Evolutionary conservation across 2,329 filamentous ascomycete species (phyloP), one percentile per base, ranked within the genome.

Genomic region (Tothia fuscella): DNA sequence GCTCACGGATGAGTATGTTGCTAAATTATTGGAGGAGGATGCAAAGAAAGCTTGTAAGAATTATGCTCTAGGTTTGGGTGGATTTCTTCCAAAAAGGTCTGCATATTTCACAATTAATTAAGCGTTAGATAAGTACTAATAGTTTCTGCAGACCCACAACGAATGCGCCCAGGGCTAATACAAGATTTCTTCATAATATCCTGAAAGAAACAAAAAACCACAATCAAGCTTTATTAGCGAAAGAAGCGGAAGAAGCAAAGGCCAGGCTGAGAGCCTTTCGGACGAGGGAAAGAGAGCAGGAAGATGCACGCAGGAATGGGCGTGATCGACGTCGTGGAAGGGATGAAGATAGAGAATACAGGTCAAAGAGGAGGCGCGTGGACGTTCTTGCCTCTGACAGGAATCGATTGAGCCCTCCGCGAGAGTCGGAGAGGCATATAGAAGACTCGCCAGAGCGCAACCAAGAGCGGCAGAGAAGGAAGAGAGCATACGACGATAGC

Each of bases 131-230:
- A n/a, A n/a, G n/a, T n/a, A n/a, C 13, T 17, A n/a, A 30, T 3
- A 44, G 3, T 3, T 3, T 38, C 39, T 17, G 12, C 60, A 86
- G 76, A 53, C 74, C 78, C 44, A 62, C 72, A 34, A 73, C 74
- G 50, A 75, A 79, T 40, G 74, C 72, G 48, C 85, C 84, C 1
- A 95, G 89, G 57, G 88, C 89, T 3, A 96, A 98, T 54, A 95
- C 84, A 0, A 75, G 82, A 25, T 96, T 96, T 56, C 65, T 98
- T 31, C 79, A 79, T 44, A 82, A 91, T 53, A 83, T 96, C 43
- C 85, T 98, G 47, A 82, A 80, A 48, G 82, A 91, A 50, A 93
- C 86, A 6, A 82, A 93, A 52, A 81, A 63, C 41, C 89, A 98
- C 62, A 98, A 98, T 70, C 78, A 82, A 19, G 82, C 85, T 1